Evolutionary conservation across 345 rosid genomes (phyloP).

Genomic region (Corymbia maculata): DNA sequence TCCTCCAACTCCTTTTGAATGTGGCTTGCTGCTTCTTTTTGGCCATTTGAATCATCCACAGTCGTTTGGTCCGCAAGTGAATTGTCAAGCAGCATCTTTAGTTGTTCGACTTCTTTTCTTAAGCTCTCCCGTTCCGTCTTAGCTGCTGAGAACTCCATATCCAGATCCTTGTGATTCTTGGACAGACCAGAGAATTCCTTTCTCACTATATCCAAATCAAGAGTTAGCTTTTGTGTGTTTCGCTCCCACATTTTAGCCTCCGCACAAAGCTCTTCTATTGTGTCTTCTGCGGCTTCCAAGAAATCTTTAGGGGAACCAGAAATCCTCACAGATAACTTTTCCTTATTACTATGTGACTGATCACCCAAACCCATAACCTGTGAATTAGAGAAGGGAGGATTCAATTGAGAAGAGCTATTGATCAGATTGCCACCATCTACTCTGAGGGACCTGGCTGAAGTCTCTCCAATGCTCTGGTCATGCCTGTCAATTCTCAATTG

Average conservation of each 20-base stretch:
- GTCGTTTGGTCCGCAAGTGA: conserved; percentile 4
- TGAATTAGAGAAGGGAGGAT: conserved; percentile 11
- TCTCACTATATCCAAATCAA: conserved; percentile 34
- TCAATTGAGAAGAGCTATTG: conserved; percentile 12
- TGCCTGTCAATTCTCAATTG: neutral
- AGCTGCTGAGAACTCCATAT: conserved; percentile 34
- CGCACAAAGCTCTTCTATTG: conserved; percentile 28
- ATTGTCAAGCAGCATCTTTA: conserved; percentile 18
- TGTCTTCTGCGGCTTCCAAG: conserved; percentile 40
- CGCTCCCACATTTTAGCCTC: conserved; percentile 55
- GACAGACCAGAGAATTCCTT: conserved; percentile 36
- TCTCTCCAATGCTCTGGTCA: conserved; percentile 1
- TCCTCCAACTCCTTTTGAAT: conserved; percentile 32
- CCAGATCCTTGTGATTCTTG: conserved; percentile 17
- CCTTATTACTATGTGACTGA: conserved; percentile 1
- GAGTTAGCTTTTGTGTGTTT: conserved; percentile 32
- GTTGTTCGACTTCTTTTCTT: conserved; percentile 31
- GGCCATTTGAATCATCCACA: conserved; percentile 9
- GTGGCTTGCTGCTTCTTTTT: neutral
- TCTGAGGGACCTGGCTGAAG: conserved; percentile 5
- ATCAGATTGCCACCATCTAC: conserved; percentile 2
- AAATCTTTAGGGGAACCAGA: conserved; percentile 26
- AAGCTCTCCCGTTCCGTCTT: conserved; percentile 30
- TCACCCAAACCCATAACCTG: conserved; percentile 4
- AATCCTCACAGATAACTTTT: conserved; percentile 5